These are phyloP conservation scores for Echinochloa phyllopogon DNA, from an alignment of 176 grass and related monocot genomes.

Conservation along the genomic window DNA sequence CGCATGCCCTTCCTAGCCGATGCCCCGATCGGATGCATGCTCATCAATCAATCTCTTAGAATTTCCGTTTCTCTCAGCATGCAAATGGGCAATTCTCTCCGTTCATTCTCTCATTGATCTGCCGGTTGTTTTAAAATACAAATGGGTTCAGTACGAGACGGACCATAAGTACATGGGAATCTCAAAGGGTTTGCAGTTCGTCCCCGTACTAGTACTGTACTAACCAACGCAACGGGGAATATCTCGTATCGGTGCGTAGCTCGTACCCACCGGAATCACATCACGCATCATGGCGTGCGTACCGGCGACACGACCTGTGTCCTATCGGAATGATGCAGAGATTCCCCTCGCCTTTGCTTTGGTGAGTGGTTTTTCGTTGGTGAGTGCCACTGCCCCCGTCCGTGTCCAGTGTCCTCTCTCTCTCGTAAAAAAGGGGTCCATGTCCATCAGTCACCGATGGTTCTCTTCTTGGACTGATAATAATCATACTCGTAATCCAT, in stretches of 20 bases:
- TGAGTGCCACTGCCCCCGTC: neutral
- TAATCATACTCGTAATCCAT: neutral
- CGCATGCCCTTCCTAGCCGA: no score
- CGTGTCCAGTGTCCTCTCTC: no score
- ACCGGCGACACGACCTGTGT: constrained; percentile 29
- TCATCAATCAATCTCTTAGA: no score
- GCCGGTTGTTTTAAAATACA: neutral
- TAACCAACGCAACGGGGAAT: neutral
- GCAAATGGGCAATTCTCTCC: no score
- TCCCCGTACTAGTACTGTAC: no score
- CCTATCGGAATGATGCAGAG: constrained; percentile 22
- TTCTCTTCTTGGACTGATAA: neutral
- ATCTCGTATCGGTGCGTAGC: neutral
- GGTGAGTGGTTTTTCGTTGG: no score
- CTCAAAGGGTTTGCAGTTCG: neutral
- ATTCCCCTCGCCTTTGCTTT: constrained; percentile 25
- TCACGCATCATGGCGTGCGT: constrained; percentile 2
- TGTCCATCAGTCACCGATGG: neutral
- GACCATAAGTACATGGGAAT: neutral
- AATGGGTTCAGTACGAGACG: neutral
- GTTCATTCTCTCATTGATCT: neutral
- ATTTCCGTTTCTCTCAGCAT: no score
- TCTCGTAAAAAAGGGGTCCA: neutral
- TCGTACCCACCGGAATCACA: neutral
- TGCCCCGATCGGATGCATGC: no score